phyloP scores from a whole-genome alignment of 306 rosid genomes.

The Medicago ruthenica region DNA sequence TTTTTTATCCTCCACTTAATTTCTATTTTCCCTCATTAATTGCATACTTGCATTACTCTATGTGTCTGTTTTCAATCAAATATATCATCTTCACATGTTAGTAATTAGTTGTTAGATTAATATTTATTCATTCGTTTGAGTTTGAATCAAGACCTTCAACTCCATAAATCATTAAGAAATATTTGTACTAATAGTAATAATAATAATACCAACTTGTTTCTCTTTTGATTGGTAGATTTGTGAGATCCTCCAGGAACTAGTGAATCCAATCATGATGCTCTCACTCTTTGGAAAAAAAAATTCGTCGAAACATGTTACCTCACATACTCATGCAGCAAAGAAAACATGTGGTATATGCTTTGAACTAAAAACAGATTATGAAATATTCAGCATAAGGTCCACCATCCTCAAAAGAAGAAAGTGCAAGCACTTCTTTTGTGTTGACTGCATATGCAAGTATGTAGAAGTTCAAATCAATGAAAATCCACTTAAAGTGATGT shows the following conservation, averaged over 20 bases:
- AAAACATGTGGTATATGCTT: slow-evolving; percentile 21
- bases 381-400: not conserved
- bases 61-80: too few species aligned
- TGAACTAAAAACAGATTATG: not conserved
- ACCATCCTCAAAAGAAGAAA: not conserved
- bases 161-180: too few species aligned
- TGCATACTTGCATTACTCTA: too few species aligned
- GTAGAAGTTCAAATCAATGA: not conserved
- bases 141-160: too few species aligned
- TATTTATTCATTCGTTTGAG: too few species aligned
- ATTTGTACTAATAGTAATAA: not conserved
- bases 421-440: slow-evolving; percentile 21
- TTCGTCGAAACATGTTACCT: not conserved
- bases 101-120: too few species aligned
- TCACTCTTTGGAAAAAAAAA: not conserved
- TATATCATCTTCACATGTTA: too few species aligned
- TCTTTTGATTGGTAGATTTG: not conserved
- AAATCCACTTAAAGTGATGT: not conserved
- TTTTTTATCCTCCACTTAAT: too few species aligned
- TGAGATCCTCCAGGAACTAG: not conserved
- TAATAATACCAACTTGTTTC: not conserved
- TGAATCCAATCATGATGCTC: not conserved
- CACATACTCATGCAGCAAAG: not conserved
- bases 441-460: slow-evolving; percentile 2
- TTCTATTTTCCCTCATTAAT: too few species aligned